phyloP scores from a whole-genome alignment of 2,329 filamentous ascomycete genomes.

The Arthroderma sp. region DNA sequence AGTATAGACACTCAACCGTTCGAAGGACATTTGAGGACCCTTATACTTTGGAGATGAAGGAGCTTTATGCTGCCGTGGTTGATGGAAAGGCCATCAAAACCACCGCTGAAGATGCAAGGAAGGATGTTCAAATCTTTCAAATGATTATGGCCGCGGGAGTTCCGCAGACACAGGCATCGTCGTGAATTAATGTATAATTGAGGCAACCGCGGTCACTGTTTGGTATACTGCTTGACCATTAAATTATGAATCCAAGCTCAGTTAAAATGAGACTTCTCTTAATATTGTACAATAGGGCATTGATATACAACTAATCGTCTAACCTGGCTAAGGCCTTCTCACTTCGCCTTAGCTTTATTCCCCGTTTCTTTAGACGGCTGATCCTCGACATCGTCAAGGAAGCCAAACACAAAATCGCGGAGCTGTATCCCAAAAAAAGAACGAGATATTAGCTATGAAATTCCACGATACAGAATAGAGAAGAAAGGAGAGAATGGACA shows the following conservation, averaged over 20 bases:
- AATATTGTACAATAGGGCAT: no score
- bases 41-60: slow-evolving; percentile 32
- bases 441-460: neutral
- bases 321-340: no score
- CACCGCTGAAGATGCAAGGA: slow-evolving; percentile 26
- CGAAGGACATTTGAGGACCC: slow-evolving; percentile 37
- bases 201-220: no score
- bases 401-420: no score
- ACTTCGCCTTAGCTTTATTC: no score
- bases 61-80: slow-evolving; percentile 26
- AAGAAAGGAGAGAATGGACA: neutral
- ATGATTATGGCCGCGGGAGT: slow-evolving; percentile 24
- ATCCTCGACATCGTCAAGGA: no score
- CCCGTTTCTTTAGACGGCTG: no score
- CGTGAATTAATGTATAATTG: no score
- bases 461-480: neutral
- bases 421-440: neutral
- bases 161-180: neutral
- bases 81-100: slow-evolving; percentile 30
- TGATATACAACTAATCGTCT: no score
- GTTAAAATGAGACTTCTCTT: no score
- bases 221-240: no score
- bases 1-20: slow-evolving; percentile 27
- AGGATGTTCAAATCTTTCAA: slow-evolving; percentile 28
- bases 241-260: no score